Percentiles rank a stretch among this genome's conserved stretches.
These are phyloP conservation scores for Bathelium albidoporum DNA, from an alignment of 495 filamentous ascomycete genomes.

Conservation along the genomic window DNA sequence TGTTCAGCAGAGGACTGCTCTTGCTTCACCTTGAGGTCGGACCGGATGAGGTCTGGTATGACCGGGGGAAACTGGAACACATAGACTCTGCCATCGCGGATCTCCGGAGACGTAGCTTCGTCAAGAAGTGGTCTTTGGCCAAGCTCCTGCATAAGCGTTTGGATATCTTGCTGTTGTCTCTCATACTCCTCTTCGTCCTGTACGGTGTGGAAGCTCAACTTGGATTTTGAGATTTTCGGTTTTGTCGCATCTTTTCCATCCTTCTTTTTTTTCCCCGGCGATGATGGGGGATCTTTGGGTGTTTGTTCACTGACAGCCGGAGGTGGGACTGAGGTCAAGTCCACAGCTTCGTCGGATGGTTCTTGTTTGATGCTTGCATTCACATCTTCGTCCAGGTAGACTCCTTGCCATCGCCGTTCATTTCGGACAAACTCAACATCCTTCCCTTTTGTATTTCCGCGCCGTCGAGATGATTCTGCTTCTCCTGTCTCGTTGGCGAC, in stretches of 20 bases:
- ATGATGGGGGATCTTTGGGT: constrained; percentile 11
- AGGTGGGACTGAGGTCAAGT: background rate
- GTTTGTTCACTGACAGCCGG: background rate
- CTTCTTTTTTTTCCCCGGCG: constrained; percentile 32
- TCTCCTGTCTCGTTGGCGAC: background rate
- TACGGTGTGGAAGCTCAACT: constrained; percentile 1
- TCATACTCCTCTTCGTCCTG: background rate
- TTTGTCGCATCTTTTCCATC: constrained; percentile 29
- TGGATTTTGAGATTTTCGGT: background rate
- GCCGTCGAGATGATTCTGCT: background rate
- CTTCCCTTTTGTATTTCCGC: constrained; percentile 14
- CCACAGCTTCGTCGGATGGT: constrained; percentile 20
- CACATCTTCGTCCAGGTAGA: constrained; percentile 35
- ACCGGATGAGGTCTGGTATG: constrained; percentile 39
- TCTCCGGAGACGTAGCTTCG: background rate
- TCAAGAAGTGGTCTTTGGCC: constrained; percentile 25
- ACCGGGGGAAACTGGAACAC: constrained; percentile 57
- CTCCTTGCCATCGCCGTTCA: constrained; percentile 24
- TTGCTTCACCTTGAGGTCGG: constrained; percentile 29
- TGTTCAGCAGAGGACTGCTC: constrained; percentile 14
- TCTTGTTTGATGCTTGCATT: constrained; percentile 25
- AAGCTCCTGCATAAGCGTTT: constrained; percentile 30
- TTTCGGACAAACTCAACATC: constrained; percentile 28
- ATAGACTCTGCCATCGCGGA: constrained; percentile 32
- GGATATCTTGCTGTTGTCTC: constrained; percentile 20